These are phyloP conservation scores for Epichloe bromicola DNA, from an alignment of 2,329 filamentous ascomycete genomes.

Conservation along the genomic window DNA sequence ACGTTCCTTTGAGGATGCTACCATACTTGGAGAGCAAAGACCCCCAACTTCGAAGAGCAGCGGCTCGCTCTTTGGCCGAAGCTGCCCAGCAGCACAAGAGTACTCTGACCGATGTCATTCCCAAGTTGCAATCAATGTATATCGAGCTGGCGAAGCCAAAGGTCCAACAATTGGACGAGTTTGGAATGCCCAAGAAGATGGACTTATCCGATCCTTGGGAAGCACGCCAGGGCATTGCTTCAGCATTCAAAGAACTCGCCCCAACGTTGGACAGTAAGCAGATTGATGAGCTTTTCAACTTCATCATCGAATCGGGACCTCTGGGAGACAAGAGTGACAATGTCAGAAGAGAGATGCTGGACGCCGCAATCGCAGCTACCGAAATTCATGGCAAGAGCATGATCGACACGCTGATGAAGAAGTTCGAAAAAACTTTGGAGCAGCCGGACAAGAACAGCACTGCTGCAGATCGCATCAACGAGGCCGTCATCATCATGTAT, in stretches of 20 bases:
- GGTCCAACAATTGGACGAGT: slow-evolving; percentile 75
- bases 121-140: slow-evolving; percentile 58
- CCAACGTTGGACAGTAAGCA: slow-evolving; percentile 53
- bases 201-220: slow-evolving; percentile 88
- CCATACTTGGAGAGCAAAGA: slow-evolving; percentile 70
- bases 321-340: slow-evolving; percentile 67
- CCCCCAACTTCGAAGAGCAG: slow-evolving; percentile 67
- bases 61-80: slow-evolving; percentile 69
- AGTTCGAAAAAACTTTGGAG: slow-evolving; percentile 82
- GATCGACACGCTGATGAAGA: slow-evolving; percentile 81
- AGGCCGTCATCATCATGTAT: slow-evolving; percentile 95
- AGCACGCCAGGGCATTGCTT: slow-evolving; percentile 73
- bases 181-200: slow-evolving; percentile 85
- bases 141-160: slow-evolving; percentile 68
- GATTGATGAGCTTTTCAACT: slow-evolving; percentile 67
- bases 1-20: slow-evolving; percentile 55
- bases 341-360: slow-evolving; percentile 83
- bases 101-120: slow-evolving; percentile 49
- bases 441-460: slow-evolving; percentile 70
- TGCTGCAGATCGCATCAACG: slow-evolving; percentile 79
- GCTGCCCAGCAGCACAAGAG: slow-evolving; percentile 48
- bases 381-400: slow-evolving; percentile 67
- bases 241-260: slow-evolving; percentile 74
- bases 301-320: slow-evolving; percentile 75
- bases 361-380: slow-evolving; percentile 73